Conservation (phyloP, 2,329 filamentous ascomycete species). For the Neophaeococcomyces mojaviensis region DNA sequence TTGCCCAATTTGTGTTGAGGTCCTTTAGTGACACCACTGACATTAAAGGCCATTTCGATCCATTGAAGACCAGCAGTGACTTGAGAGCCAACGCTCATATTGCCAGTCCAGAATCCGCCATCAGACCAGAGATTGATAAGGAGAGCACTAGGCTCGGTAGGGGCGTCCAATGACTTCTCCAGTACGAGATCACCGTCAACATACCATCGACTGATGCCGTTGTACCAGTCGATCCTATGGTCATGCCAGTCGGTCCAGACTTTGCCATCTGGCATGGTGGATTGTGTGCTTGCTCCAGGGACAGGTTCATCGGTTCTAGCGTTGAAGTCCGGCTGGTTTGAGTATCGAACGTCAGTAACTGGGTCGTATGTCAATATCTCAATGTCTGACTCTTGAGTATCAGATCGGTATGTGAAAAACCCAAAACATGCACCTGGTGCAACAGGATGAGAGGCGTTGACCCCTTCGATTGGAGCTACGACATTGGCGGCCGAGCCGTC, state of each 20-base stretch:
- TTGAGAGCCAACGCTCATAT: conserved; percentile 31
- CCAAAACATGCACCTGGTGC: conserved; percentile 42
- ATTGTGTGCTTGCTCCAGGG: conserved; percentile 27
- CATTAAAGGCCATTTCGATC: conserved; percentile 36
- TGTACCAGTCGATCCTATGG: conserved; percentile 37
- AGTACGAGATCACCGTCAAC: conserved; percentile 27
- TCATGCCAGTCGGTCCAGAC: conserved; percentile 36
- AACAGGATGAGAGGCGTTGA: conserved; percentile 23
- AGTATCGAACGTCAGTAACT: conserved; percentile 34
- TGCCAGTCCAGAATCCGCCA: conserved; percentile 35
- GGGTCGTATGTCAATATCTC: conserved; percentile 46
- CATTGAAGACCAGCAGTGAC: conserved; percentile 35
- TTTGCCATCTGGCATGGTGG: conserved; percentile 23
- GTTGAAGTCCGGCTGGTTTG: conserved; percentile 38
- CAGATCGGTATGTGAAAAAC: conserved; percentile 44
- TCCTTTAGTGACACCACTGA: conserved; percentile 12
- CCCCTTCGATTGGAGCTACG: not conserved
- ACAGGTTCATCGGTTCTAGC: conserved; percentile 27
- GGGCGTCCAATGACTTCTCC: conserved; percentile 31
- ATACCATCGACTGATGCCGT: conserved; percentile 31
- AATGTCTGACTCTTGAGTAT: conserved; percentile 44
- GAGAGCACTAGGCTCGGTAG: conserved; percentile 30
- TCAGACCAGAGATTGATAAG: conserved; percentile 39
- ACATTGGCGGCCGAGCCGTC: conserved; percentile 5
- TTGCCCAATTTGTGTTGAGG: too few relatives aligned